Base-by-base conservation (phyloP, 2,329 filamentous ascomycete species). In the Pseudopithomyces chartarum region DNA sequence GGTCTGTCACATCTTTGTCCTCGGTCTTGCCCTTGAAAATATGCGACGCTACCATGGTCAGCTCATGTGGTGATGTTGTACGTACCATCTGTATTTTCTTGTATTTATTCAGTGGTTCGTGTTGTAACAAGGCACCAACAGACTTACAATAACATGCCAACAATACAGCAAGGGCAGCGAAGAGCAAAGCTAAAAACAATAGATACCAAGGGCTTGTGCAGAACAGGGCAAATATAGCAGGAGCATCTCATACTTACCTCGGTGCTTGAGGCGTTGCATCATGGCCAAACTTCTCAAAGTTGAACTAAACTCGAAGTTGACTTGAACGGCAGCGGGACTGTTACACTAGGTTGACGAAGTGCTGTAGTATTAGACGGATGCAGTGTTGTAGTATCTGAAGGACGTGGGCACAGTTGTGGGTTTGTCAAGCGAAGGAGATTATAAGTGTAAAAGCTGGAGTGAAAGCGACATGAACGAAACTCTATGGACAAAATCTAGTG, bases 11-110 rank as follows among this genome's bases (percentile, higher is more conserved):
- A 22, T 70, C 61, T n/a, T 56, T 55, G 45, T 43, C 60, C 6
- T 58, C 59, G n/a, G n/a, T n/a, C 20, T 47, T 45, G n/a, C 62
- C 55, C 36, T 55, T 59, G 54, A 68, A 68, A 52, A 65, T 62
- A n/a, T 55, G 62, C 33, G 64, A 70, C 17, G 63, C 67, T 68
- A 29, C 2, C 1, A 20, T 1, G 5, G 2, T 23, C 39, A 50
- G 22, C 34, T 20, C n/a, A 11, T 44, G 22, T 32, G 38, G 15
- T 15, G 12, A 39, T 3, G 6, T 26, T 33, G 17, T 19, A 48
- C 45, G 23, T 38, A 36, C 45, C 32, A 32, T 38, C 10, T 40
- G 38, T n/a, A 40, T 40, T 17, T 6, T 5, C n/a, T 12, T 12
- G 13, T 38, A n/a, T 38, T 3, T n/a, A 5, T 12, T 5, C 5